Percentiles rank a stretch among this genome's conserved stretches.
phyloP scores from a whole-genome alignment of 2,329 filamentous ascomycete genomes.

The Graphilbum fragrans region DNA sequence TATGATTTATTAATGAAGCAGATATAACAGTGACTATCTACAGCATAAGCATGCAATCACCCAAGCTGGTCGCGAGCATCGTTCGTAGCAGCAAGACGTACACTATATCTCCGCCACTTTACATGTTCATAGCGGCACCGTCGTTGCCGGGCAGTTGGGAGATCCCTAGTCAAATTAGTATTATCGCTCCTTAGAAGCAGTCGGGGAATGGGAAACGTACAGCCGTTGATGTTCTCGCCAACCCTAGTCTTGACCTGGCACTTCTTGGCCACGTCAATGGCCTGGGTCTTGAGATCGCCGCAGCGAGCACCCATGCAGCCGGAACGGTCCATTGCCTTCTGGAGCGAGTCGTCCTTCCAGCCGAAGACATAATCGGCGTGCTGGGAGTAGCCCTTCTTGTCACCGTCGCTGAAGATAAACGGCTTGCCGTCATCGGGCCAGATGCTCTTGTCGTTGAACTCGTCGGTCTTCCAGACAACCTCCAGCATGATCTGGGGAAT shows the following conservation, averaged over 20 bases:
- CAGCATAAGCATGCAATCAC: no score
- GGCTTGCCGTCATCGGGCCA: constrained; percentile 27
- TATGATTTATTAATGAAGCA: no score
- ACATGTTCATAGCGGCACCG: neutral
- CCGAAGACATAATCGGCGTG: constrained; percentile 30
- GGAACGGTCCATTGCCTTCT: constrained; percentile 24
- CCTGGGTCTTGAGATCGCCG: constrained; percentile 20
- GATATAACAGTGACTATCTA: no score
- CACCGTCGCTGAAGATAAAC: constrained; percentile 22
- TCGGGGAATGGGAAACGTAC: constrained; percentile 15
- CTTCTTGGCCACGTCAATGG: constrained; percentile 16
- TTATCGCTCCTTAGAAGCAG: neutral
- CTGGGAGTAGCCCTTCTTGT: constrained; percentile 27
- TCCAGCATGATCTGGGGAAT: constrained; percentile 36
- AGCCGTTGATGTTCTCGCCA: constrained; percentile 21
- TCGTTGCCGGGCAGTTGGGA: neutral
- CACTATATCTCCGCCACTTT: no score
- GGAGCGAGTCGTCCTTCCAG: constrained; percentile 24
- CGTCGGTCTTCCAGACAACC: constrained; percentile 30
- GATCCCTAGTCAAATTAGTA: neutral
- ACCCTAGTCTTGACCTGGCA: constrained; percentile 20
- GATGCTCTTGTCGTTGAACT: constrained; percentile 22
- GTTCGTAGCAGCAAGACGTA: no score
- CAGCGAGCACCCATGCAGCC: constrained; percentile 29
- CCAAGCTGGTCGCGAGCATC: no score